These are phyloP conservation scores for Dryadomyces sulphureus DNA, from an alignment of 2,329 filamentous ascomycete species.

Conservation along the genomic window DNA sequence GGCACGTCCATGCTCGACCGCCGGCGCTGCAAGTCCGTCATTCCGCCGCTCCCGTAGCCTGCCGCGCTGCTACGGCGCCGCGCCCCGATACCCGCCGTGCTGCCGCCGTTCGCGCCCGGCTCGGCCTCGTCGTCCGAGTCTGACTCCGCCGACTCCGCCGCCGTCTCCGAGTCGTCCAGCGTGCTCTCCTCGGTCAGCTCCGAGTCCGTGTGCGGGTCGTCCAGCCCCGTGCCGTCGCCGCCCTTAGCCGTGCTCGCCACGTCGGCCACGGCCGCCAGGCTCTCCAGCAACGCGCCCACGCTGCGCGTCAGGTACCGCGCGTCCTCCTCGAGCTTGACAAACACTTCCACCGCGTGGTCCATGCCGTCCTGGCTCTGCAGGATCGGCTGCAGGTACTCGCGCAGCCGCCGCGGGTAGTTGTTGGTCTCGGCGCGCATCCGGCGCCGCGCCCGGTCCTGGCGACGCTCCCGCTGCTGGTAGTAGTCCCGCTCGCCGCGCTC, in stretches of 20 bases:
- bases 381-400: slow-evolving; percentile 7
- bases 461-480: background rate
- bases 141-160: slow-evolving; percentile 4
- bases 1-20: background rate
- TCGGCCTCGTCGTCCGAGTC: slow-evolving; percentile 3
- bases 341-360: slow-evolving; percentile 9
- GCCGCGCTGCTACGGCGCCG: background rate
- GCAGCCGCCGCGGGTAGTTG: slow-evolving; percentile 9
- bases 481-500: slow-evolving; percentile 2
- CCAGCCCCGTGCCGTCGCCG: slow-evolving; percentile 4
- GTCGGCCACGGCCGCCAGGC: slow-evolving; percentile 8
- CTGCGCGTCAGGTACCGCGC: slow-evolving; percentile 10
- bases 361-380: slow-evolving; percentile 9
- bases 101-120: background rate
- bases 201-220: slow-evolving; percentile 5
- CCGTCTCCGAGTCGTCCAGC: slow-evolving; percentile 7
- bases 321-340: slow-evolving; percentile 10
- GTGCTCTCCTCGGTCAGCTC: slow-evolving; percentile 6
- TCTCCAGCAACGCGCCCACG: slow-evolving; percentile 8
- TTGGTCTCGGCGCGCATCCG: slow-evolving; percentile 6
- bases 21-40: background rate
- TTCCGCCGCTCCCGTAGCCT: background rate
- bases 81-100: background rate
- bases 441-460: slow-evolving; percentile 2
- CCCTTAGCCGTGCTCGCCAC: background rate